These are phyloP conservation scores for Neofusicoccum laricinum DNA, from an alignment of 2,329 filamentous ascomycete genomes.

Conservation along the genomic window DNA sequence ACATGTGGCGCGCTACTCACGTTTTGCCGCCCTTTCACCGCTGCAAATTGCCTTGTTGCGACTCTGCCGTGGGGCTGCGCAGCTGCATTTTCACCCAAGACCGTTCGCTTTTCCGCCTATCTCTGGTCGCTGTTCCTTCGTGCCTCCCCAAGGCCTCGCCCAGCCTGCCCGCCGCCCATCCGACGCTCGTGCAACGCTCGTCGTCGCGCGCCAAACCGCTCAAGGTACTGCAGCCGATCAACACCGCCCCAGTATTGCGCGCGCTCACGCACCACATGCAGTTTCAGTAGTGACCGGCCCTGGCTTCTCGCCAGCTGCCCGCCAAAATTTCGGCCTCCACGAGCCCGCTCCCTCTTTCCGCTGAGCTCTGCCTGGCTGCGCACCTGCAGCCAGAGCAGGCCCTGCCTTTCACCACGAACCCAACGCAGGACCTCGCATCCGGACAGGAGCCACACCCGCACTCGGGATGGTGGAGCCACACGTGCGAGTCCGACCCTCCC, in stretches of 20 bases:
- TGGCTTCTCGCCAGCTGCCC: not conserved
- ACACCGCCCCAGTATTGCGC: not conserved
- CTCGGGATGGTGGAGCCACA: conserved; percentile 19
- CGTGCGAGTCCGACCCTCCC: conserved; percentile 17
- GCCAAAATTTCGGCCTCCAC: conserved; percentile 2
- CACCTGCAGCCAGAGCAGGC: conserved; percentile 13
- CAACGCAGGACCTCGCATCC: conserved; percentile 1
- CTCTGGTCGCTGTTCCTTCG: not conserved
- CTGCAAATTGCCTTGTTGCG: not conserved
- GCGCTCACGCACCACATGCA: not conserved
- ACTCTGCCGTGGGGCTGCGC: not conserved
- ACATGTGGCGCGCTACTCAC: not conserved
- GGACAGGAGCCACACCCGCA: conserved; percentile 16
- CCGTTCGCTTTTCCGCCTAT: not conserved
- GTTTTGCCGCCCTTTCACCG: conserved; percentile 14
- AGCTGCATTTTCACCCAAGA: not conserved
- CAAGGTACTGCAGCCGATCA: not conserved
- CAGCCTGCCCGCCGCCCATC: not conserved
- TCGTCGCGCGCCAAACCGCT: not conserved
- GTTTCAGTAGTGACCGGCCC: not conserved
- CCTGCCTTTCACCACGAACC: conserved; percentile 9
- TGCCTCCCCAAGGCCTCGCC: not conserved
- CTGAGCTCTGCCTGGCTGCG: conserved; percentile 13
- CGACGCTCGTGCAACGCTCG: conserved; percentile 1
- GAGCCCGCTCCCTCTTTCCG: not conserved